Evolutionary conservation across 2,329 filamentous ascomycete species (phyloP), one percentile per base, ranked within the genome.

Genomic region (Cadophora malorum): DNA sequence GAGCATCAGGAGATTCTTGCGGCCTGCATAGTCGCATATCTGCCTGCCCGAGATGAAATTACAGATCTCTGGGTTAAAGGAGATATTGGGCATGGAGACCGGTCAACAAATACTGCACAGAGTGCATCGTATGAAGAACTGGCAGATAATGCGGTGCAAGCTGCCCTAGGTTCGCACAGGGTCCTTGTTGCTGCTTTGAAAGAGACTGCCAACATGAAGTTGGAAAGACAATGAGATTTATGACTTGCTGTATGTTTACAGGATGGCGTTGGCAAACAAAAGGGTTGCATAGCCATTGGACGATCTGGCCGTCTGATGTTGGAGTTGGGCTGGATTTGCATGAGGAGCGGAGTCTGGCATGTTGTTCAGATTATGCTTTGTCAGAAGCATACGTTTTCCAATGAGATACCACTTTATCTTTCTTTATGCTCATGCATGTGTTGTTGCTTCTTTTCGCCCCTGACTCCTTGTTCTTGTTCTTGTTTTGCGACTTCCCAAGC

Each of bases 1-100:
- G 94, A 97, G 77, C 93, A 97, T 78, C 83, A 87, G 33, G 86
- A 89, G 45, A 87, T 98, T 63, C 79, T 91, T 56, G 93, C 94
- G 12, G 93, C 92, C 59, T 97, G 93, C 80, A 93, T 96, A 70
- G 91, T 99, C 47, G 96, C 91, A 12, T 98, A 97, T 79, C 85
- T 98, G 72, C 91, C 94, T 63, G 86, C 85, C 25, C 86, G 94
- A 70, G 95, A 98, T 74, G 96, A 99, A 79, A 89, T 98, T 63
- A 97, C 95, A 9, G 94, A 97, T 77, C 80, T 98, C 21, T 99
- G 96, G 96, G 87, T 96, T 76, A 97, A 94, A 81, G 95, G 96
- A 21, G 84, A 90, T 76, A 80, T 83, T 63, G 80, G 80, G 4
- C 67, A 73, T 47, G 69, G 66, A 33, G 65, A 75, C 71, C 67